Conservation (phyloP, 2,329 filamentous ascomycete species). For the Leptosphaerulina australis region DNA sequence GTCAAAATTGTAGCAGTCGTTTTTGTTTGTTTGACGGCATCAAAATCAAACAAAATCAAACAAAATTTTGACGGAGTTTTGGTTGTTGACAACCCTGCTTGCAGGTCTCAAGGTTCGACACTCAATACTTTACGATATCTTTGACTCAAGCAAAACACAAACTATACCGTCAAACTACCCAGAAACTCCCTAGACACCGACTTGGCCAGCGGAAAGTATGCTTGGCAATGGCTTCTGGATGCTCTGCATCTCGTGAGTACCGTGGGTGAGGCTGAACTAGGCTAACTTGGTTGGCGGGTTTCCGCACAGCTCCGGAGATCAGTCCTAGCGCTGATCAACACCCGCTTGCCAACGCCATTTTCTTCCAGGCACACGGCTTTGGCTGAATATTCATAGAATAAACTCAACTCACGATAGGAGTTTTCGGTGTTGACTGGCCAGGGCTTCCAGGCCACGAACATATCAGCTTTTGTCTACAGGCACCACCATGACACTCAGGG, state of each 20-base stretch:
- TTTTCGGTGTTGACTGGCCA: background rate
- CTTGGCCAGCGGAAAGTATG: background rate
- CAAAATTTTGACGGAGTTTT: no score
- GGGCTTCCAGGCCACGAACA: no score
- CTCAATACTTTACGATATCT: background rate
- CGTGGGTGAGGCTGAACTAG: slow-evolving; percentile 7
- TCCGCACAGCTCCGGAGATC: slow-evolving; percentile 3
- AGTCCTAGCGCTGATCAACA: background rate
- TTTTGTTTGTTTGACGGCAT: no score
- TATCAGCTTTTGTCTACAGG: no score
- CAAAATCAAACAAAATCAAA: no score
- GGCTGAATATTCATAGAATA: background rate
- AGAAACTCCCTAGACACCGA: background rate
- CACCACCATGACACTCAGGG: background rate
- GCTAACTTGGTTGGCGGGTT: slow-evolving; percentile 3
- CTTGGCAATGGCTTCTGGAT: background rate
- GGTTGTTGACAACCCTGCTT: no score
- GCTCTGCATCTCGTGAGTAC: background rate
- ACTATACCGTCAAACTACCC: background rate
- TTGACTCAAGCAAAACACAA: background rate
- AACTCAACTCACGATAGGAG: background rate
- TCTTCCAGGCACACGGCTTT: background rate
- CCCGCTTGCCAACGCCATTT: background rate
- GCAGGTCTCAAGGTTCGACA: slow-evolving; percentile 1
- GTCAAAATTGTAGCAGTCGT: no score